Base-by-base conservation (phyloP, 2,329 filamentous ascomycete genomes). In the Orbilia quercus region DNA sequence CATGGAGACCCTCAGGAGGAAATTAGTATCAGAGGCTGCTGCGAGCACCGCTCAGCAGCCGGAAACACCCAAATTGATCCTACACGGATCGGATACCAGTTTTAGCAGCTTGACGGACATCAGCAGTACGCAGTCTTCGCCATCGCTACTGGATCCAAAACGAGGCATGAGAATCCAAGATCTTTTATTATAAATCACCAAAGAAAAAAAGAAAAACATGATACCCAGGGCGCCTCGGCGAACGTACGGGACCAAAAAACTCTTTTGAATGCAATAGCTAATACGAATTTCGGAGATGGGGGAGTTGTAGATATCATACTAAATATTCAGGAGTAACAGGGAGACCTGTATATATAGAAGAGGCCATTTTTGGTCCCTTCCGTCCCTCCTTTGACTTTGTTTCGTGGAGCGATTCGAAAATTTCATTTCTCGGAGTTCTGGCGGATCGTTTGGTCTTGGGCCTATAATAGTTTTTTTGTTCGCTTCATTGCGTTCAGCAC, bases 71-170 rank as follows among this genome's bases (percentile, higher is more conserved):
- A 73, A 62, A 16, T 48, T 73, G 28, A 22, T 73, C 31, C 31
- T 73, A 7, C 69, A 73, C 28, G 69, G 69, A 7, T 73, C 69
- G 25, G 69, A 73, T 50, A 73, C 58, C 20, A 73, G 69, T 40
- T 66, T 73, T 22, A 73, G 58, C 40, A 69, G 55, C 28, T 54
- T 69, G 38, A 66, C 69, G 16, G 69, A 66, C 34, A 53, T 59
- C 4, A 65, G 53, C 16, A 58, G 45, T 9, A 44, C 60, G 51
- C 53, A 53, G 47, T 53, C 59, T 20, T 51, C 57, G 9, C 50
- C 50, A 22, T 66, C 69, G 18, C 47, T 53, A 2, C 25, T 57
- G 22, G 50, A 62, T 62, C 60, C 60, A 7, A 73, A 14, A n/a
- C 44, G 60, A 36, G 69, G 60, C 25, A 66, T 73, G 55, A 50